Evolutionary conservation across 1,284 basidiomycete species (phyloP), one percentile per base, ranked within the genome.

Genomic region (Sanguinoderma infundibulare): DNA sequence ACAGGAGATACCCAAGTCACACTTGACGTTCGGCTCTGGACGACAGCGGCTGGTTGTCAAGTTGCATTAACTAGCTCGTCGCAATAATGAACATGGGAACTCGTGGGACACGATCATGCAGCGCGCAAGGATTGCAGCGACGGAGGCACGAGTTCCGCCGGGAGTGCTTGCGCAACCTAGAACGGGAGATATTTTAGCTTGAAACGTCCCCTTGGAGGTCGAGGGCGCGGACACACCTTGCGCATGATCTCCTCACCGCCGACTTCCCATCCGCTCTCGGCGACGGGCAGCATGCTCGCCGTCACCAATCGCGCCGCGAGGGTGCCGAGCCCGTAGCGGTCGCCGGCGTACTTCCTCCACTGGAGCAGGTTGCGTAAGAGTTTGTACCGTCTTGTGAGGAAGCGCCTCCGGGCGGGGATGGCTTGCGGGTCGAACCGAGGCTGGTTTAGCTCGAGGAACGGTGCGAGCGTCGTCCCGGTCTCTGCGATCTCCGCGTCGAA

Each of bases 261-360:
- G 34, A 93, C 90, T 35, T 94, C 91, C 96, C 96, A 98, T 5
- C 91, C 91, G 57, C 82, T 84, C 63, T 87, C 83, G 5, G 95
- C 86, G 20, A 94, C 80, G 1, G 86, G 86, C 50, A 91, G 68
- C 52, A 96, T 80, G 62, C 83, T 83, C 17, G 82, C 77, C n/a
- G 82, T 81, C 8, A 92, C 79, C 17, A 95, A 74, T 60, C 79
- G 80, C 17, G 77, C 81, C 15, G 87, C 81, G 47, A 94, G 74
- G 61, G 82, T 78, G 3, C 82, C 82, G 15, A 89, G 73, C 2
- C 86, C 83, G 63, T 84, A 84, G 50, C 83, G 81, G 62, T 90
- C 89, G 14, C 86, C 85, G 1, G 85, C 81, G 68, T 88, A 88
- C 66, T 90, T 89, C 55, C 91, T 79, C 94, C 94, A 97, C 54